Evolutionary conservation across 768 basidiomycete species (phyloP), one percentile per base, ranked within the genome.

Genomic region (Mycena sanguinolenta): DNA sequence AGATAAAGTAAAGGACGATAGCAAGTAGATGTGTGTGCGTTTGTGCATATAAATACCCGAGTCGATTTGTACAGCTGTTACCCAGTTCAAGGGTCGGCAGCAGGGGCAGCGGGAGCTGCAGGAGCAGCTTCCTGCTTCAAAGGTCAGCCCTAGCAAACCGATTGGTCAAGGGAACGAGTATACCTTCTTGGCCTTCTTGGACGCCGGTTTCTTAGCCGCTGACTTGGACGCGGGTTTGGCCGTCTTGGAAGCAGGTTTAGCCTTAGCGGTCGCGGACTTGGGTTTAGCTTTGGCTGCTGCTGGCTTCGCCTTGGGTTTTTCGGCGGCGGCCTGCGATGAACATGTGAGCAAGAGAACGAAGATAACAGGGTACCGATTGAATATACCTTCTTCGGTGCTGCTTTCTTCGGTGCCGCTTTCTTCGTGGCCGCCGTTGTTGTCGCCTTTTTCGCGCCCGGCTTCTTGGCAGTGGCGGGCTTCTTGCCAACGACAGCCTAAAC

Each of bases 311-410:
- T 84, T 84, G 13, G 78, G 67, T 49, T 81, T 82, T 32, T 82
- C 83, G n/a, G 75, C 83, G 27, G 83, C 77, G 53, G 84, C 72
- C 84, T 85, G 63, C 81, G 82, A 61, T 49, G 60, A 58, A 59
- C 58, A 38, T 25, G 1, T 36, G 67, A 50, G 57, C 57, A 34
- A 8, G 42, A 53, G 23, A 46, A 8, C 21, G 21, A 46, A 46
- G 44, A 42, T 6, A n/a, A 27, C 16, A n/a, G 7, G 0, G 28
- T 55, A 28, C 21, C 36, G 32, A 46, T 36, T 19, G 0, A 70
- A 7, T 73, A 42, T 52, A 90, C 91, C 87, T 91, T 92, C 87
- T 92, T 92, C 10, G 84, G 86, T 4, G 82, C 59, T 53, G 85
- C 87, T 65, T 85, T 85, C 79, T 83, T 86, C 39, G 84, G 86